These are phyloP conservation scores for Grosmannia huntii DNA, from an alignment of 2,329 filamentous ascomycete species.

Conservation along the genomic window DNA sequence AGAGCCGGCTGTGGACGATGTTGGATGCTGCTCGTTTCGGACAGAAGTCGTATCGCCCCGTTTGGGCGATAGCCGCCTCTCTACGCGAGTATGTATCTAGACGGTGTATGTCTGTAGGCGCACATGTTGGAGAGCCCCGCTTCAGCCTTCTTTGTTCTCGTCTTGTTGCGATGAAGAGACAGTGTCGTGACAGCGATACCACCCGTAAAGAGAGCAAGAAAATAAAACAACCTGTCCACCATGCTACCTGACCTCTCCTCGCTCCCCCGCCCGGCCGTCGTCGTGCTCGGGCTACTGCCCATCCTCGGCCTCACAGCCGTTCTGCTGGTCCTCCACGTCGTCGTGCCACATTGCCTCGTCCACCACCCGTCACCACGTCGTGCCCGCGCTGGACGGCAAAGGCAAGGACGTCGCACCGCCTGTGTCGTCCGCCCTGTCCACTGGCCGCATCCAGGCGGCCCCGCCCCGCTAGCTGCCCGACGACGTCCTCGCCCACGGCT, in stretches of 20 bases:
- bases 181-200: too few relatives aligned
- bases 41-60: not conserved
- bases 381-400: not conserved
- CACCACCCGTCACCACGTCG: not conserved
- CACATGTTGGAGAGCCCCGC: too few relatives aligned
- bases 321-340: constrained; percentile 3
- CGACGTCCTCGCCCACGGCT: not conserved
- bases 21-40: not conserved
- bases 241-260: not conserved
- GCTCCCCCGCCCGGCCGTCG: not conserved
- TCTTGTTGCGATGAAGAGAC: too few relatives aligned
- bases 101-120: too few relatives aligned
- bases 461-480: constrained; percentile 7
- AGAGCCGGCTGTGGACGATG: not conserved
- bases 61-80: not conserved
- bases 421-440: too few relatives aligned
- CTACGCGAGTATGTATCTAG: too few relatives aligned
- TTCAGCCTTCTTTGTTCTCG: too few relatives aligned
- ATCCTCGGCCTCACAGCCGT: constrained; percentile 4
- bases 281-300: constrained; percentile 5
- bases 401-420: too few relatives aligned
- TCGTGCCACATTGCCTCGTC: constrained; percentile 1
- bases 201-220: too few relatives aligned
- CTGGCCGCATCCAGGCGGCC: not conserved
- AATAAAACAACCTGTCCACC: too few relatives aligned